Evolutionary conservation across 306 rosid genomes (phyloP), one percentile per base, ranked within the genome.

Genomic region (Notholithocarpus densiflorus): DNA sequence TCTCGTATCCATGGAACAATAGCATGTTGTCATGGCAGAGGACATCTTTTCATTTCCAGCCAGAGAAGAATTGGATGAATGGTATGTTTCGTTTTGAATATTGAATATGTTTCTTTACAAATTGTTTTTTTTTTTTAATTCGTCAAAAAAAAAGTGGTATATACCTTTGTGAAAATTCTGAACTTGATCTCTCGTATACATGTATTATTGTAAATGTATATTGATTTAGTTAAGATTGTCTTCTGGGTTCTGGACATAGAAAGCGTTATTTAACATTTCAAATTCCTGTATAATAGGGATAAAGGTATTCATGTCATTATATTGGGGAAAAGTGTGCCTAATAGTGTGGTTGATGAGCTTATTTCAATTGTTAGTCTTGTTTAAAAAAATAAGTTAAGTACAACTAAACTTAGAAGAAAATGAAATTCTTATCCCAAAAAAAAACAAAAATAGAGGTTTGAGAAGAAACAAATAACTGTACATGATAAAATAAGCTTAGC

Each of bases 11-110:
- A 0, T 94, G 98, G 98, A 89, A 86, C 79, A 83, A 92, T 27
- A 88, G 77, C 52, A 87, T 94, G 92, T 53, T 94, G 43, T 90
- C 97, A 0, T 94, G 98, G 98, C 98, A 94, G 86, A 89, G 98
- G 82, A 94, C 93, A 0, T 88, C 97, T 34, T 94, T 59, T 77
- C 98, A 94, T 83, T 94, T 94, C 76, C 98, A 94, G 78, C 98
- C 98, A 0, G 88, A 92, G 77, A 86, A 84, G 82, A 94, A 94
- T 82, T 92, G 98, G 98, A 92, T 92, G 98, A 94, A 94, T 65
- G 98, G 98, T 92, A 86, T 17, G 18, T 76, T 9, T 0, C 57
- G 23, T 37, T 69, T 21, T 69, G 14, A n/a, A 10, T 24, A 34
- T 10, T 48, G 53, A n/a, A n/a, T n/a, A n/a, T n/a, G n/a, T n/a